Percentiles rank a stretch among this genome's conserved stretches.
These are phyloP conservation scores for Nicotiana tomentosiformis DNA, from an alignment of 257 asterid genomes.

Conservation along the genomic window DNA sequence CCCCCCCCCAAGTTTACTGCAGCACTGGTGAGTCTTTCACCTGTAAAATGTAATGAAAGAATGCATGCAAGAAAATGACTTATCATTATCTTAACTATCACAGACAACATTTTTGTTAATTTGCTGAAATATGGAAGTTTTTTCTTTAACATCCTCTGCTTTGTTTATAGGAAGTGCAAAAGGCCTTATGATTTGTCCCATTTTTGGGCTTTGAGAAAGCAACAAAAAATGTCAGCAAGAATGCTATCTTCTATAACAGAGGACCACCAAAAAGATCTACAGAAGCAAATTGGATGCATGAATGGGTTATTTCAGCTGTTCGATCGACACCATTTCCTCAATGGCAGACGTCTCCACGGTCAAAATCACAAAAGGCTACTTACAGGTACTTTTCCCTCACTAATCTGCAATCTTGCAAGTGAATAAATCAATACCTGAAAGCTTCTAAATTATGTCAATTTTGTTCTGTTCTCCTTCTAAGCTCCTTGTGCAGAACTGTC, in stretches of 20 bases:
- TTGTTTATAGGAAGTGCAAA: conserved; percentile 1
- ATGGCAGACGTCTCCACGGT: conserved; percentile 45
- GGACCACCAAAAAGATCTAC: conserved; percentile 47
- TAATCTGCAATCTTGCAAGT: neutral
- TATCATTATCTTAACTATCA: neutral
- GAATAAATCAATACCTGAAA: neutral
- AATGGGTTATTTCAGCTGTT: conserved; percentile 80
- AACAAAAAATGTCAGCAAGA: conserved; percentile 45
- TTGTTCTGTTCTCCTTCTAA: neutral
- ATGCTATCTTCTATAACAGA: conserved; percentile 38
- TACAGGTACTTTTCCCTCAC: conserved; percentile 41
- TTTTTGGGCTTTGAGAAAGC: conserved; percentile 13
- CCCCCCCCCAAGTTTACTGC: conserved; percentile 37
- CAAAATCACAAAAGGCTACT: conserved; percentile 53
- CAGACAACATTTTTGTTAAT: neutral
- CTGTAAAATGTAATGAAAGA: neutral
- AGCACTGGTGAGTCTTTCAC: conserved; percentile 38
- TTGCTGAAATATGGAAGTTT: neutral
- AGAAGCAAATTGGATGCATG: conserved; percentile 94
- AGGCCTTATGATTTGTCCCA: conserved; percentile 1
- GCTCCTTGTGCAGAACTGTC: neutral
- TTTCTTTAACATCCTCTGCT: neutral
- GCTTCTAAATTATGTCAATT: neutral
- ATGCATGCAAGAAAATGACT: neutral
- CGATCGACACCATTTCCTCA: conserved; percentile 66